A percentile compares a stretch with the other conserved stretches of the same genome.
Evolutionary conservation across 306 rosid species (phyloP).

Genomic region (Ormosia semicastrata): DNA sequence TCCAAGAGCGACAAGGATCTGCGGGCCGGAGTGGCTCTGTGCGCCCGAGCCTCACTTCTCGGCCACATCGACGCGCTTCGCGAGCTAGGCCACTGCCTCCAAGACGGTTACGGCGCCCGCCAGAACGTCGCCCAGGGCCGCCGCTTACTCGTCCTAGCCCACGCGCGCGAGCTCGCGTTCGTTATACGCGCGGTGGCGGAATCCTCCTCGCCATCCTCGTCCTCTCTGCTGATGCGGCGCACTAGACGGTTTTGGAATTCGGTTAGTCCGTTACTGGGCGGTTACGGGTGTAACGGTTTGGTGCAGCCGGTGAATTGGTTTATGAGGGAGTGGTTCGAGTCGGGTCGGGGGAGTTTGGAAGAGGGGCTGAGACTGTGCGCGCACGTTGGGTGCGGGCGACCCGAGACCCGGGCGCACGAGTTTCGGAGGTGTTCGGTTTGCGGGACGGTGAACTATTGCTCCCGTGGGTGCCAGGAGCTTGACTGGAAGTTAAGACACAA

Average conservation of each 20-base stretch:
- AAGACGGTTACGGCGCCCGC: slow-evolving; percentile 65
- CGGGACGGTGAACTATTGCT: slow-evolving; percentile 64
- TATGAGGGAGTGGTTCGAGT: slow-evolving; percentile 59
- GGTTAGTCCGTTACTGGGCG: slow-evolving; percentile 39
- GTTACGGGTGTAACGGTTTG: slow-evolving; percentile 37
- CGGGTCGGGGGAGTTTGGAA: slow-evolving; percentile 16
- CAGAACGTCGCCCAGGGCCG: slow-evolving; percentile 55
- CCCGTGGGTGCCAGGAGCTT: slow-evolving; percentile 73
- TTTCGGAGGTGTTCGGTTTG: slow-evolving; percentile 72
- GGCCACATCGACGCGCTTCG: slow-evolving; percentile 72
- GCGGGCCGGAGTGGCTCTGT: slow-evolving; percentile 58
- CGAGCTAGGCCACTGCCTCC: slow-evolving; percentile 77
- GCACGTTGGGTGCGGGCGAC: slow-evolving; percentile 59
- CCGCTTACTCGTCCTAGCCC: slow-evolving; percentile 55
- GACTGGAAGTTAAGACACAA: slow-evolving; percentile 71
- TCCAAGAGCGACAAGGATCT: slow-evolving; percentile 53
- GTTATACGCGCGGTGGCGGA: slow-evolving; percentile 33
- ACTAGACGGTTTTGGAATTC: slow-evolving; percentile 10
- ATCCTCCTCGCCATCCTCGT: background rate
- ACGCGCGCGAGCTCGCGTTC: slow-evolving; percentile 63
- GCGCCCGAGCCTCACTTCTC: slow-evolving; percentile 60
- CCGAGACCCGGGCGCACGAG: slow-evolving; percentile 69
- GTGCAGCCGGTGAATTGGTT: slow-evolving; percentile 53
- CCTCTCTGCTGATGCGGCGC: slow-evolving; percentile 30
- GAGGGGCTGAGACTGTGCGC: slow-evolving; percentile 53